Percentiles rank a stretch among this genome's conserved stretches.
These are phyloP conservation scores for Exophiala aquamarina DNA, from an alignment of 2,329 filamentous ascomycete species.

Conservation along the genomic window DNA sequence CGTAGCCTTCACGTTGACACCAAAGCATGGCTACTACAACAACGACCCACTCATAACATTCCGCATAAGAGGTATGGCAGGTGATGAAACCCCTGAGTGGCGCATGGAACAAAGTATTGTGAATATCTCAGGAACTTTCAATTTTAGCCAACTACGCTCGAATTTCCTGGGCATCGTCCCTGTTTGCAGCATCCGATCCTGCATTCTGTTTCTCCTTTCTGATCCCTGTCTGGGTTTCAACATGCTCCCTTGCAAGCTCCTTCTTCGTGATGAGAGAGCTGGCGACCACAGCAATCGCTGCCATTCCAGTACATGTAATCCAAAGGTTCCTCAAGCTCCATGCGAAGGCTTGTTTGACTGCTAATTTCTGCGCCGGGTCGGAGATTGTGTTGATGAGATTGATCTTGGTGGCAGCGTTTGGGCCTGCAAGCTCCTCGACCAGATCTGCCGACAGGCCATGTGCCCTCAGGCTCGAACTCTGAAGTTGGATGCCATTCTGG, in stretches of 20 bases:
- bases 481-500: constrained; percentile 35
- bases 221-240: constrained; percentile 44
- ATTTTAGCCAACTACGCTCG: too few relatives aligned
- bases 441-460: constrained; percentile 26
- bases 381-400: constrained; percentile 26
- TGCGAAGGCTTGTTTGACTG: constrained; percentile 44
- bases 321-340: constrained; percentile 48
- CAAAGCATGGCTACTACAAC: too few relatives aligned
- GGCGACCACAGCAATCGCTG: constrained; percentile 37
- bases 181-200: too few relatives aligned
- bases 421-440: constrained; percentile 12
- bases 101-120: too few relatives aligned
- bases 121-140: too few relatives aligned
- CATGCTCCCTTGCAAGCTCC: constrained; percentile 40
- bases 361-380: constrained; percentile 31
- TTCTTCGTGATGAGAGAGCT: constrained; percentile 39
- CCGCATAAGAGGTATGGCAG: too few relatives aligned
- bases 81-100: too few relatives aligned
- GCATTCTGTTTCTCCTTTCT: constrained; percentile 24
- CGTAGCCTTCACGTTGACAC: too few relatives aligned
- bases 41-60: too few relatives aligned
- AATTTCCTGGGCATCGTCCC: too few relatives aligned
- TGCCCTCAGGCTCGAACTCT: constrained; percentile 16
- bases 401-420: constrained; percentile 31
- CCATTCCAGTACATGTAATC: constrained; percentile 48